Evolutionary conservation across 2,329 filamentous ascomycete species (phyloP), one percentile per base, ranked within the genome.

Genomic region (Thyridium curvatum): DNA sequence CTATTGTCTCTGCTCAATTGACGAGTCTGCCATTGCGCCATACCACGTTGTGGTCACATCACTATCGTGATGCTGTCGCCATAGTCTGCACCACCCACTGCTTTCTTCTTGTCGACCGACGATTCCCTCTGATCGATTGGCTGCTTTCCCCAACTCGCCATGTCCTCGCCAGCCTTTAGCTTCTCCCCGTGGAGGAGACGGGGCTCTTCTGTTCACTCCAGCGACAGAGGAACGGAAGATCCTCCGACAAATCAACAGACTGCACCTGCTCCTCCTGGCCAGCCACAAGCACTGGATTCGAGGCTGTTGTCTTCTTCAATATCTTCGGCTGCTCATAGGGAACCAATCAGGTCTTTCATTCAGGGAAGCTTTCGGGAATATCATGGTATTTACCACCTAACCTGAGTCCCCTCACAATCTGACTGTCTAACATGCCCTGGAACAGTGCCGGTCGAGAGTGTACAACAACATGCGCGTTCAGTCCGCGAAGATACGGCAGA

Each of bases 401-500:
- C n/a, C n/a, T n/a, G n/a, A n/a, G 34, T n/a, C 37, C 31, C 30
- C 30, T 41, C 32, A 12, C 32, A 12, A 32, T 26, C 40, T 16
- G 32, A 32, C 34, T 18, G 21, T 10, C 32, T 34, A 21, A 42
- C 50, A 52, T 45, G 47, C 21, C 9, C 8, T 18, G 15, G 4
- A 37, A 32, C 46, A 77, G 71, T 65, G 30, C 71, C 72, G 14
- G 55, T 77, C 61, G 85, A 91, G 55, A 84, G 78, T 50, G 74
- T 79, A 14, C 78, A 86, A 50, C 86, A 86, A 50, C 86, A 86
- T 59, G 84, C 86, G 28, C 79, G 82, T 42, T 85, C 81, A 47
- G 84, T 95, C 31, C 83, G 89, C 46, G 83, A 93, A 61, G 84
- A 93, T 55, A 94, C 89, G 3, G 86, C 88, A 37, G 87, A 94